Percentiles rank a stretch among this genome's conserved stretches.
Evolutionary conservation across 345 rosid genomes (phyloP).

Genomic region (Gossypium anomalum): DNA sequence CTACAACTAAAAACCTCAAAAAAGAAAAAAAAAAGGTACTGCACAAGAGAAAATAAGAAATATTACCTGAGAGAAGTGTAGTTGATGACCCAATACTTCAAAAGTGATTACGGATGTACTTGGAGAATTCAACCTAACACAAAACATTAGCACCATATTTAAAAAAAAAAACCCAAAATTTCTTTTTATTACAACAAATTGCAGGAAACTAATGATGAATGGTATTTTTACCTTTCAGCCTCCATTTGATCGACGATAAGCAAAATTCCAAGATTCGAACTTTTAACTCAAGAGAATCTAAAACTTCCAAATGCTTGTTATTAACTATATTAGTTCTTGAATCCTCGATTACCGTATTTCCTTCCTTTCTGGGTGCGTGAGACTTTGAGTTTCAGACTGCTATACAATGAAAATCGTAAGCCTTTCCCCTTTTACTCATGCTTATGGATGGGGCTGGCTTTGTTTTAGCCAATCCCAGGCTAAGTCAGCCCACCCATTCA

Average conservation of each 20-base stretch:
- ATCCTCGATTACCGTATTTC: not conserved
- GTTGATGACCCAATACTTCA: conserved; percentile 68
- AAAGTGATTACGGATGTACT: conserved; percentile 53
- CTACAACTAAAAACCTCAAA: not conserved
- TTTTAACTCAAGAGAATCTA: not conserved
- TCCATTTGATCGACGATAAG: conserved; percentile 12
- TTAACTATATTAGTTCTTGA: not conserved
- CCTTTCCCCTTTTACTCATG: not conserved
- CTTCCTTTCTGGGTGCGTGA: not conserved
- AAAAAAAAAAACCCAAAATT: not conserved
- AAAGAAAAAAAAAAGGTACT: not conserved
- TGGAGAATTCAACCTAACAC: conserved; percentile 72
- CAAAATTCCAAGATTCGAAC: conserved; percentile 1
- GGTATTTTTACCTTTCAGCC: not conserved
- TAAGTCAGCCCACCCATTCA: not conserved
- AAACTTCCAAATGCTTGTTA: not conserved
- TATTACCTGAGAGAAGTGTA: conserved; percentile 77
- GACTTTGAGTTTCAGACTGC: not conserved
- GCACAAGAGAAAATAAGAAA: conserved; percentile 4
- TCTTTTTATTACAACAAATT: not conserved
- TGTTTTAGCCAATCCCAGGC: not conserved
- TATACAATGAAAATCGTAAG: not conserved
- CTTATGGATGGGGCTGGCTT: not conserved
- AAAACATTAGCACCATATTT: not conserved
- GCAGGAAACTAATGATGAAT: not conserved